Evolutionary conservation across 139 green algal genomes (phyloP).

Genomic region (Ettlia oleoabundans): DNA sequence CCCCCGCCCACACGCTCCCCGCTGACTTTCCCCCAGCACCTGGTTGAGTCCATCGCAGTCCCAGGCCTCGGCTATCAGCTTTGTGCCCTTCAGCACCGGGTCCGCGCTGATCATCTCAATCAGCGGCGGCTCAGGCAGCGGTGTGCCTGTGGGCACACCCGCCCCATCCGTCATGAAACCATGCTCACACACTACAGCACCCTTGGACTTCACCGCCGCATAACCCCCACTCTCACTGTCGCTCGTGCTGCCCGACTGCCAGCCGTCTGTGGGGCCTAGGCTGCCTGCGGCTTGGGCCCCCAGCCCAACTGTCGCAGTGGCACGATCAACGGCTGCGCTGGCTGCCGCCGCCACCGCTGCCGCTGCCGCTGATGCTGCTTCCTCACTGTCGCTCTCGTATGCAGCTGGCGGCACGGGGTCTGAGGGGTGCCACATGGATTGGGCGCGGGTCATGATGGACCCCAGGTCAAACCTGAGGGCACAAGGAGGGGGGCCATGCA

Average conservation of each 20-base stretch:
- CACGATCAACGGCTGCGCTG: not conserved
- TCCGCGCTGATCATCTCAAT: conserved; percentile 92
- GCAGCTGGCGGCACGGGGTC: conserved; percentile 15
- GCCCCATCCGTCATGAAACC: conserved; percentile 74
- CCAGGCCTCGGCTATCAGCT: conserved; percentile 99
- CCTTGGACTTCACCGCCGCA: conserved; percentile 14
- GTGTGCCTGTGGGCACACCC: conserved; percentile 88
- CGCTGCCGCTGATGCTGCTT: not conserved
- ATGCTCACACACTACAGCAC: conserved; percentile 19
- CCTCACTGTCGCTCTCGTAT: not conserved
- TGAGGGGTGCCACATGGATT: conserved; percentile 76
- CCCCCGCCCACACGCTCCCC: not conserved
- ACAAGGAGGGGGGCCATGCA: not conserved
- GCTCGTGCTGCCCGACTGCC: conserved; percentile 11
- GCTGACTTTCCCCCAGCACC: no score
- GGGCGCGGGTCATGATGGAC: conserved; percentile 93
- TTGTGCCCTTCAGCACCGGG: conserved; percentile 86
- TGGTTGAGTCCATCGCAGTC: conserved; percentile 98
- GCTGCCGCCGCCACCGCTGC: not conserved
- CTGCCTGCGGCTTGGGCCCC: not conserved
- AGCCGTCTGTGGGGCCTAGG: conserved; percentile 16
- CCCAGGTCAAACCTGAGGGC: conserved; percentile 93
- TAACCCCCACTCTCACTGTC: conserved; percentile 10
- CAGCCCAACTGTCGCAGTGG: no score
- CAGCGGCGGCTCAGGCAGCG: conserved; percentile 89